phyloP scores from a whole-genome alignment of 495 filamentous ascomycete genomes.

The Rostrohypoxylon terebratum region DNA sequence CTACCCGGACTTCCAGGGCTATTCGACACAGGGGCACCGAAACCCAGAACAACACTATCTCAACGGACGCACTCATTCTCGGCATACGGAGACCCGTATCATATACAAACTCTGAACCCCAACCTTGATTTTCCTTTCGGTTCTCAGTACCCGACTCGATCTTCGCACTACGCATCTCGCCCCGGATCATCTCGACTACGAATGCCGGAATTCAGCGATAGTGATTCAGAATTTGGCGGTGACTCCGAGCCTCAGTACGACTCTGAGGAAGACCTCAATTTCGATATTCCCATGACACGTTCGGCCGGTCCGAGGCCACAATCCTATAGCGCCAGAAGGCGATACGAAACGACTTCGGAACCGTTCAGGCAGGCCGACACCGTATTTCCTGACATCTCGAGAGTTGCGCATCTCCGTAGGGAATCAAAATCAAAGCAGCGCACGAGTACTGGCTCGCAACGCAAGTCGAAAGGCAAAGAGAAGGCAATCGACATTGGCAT shows the following conservation, averaged over 20 bases:
- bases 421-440: constrained; percentile 49
- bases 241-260: constrained; percentile 17
- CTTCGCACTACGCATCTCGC: constrained; percentile 4
- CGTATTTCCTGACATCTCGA: constrained; percentile 44
- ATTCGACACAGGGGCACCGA: constrained; percentile 36
- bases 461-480: constrained; percentile 33
- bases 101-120: constrained; percentile 16
- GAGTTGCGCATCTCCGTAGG: constrained; percentile 49
- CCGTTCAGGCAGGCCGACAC: constrained; percentile 30
- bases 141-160: constrained; percentile 25
- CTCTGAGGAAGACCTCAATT: constrained; percentile 45
- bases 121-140: constrained; percentile 8
- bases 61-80: constrained; percentile 1
- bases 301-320: constrained; percentile 7
- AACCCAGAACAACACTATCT: constrained; percentile 7
- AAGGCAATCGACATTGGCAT: constrained; percentile 18
- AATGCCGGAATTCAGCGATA: constrained; percentile 33
- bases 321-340: constrained; percentile 14
- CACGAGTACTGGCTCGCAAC: constrained; percentile 23
- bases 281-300: constrained; percentile 43
- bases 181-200: constrained; percentile 22
- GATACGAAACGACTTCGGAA: background rate
- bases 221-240: constrained; percentile 32
- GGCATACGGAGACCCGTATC: background rate
- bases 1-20: constrained; percentile 57